Evolutionary conservation across 495 filamentous ascomycete genomes (phyloP).

Genomic region (Penicillium goetzii): DNA sequence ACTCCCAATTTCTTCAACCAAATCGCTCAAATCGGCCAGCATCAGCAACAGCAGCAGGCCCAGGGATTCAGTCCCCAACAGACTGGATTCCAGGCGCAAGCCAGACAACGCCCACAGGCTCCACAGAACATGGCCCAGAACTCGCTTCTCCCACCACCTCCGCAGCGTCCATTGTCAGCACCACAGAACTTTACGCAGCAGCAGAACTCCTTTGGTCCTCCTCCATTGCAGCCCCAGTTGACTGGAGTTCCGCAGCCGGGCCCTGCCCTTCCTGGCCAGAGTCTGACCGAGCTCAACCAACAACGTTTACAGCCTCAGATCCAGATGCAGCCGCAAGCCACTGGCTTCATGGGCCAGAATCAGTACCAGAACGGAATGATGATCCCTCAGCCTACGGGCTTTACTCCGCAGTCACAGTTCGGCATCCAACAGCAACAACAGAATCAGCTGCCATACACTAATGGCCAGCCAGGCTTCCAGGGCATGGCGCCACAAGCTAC

Average conservation of each 20-base stretch:
- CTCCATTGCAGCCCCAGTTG: slow-evolving; percentile 81
- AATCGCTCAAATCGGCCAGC: slow-evolving; percentile 45
- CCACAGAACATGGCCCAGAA: slow-evolving; percentile 65
- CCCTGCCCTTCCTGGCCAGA: slow-evolving; percentile 72
- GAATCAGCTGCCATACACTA: slow-evolving; percentile 21
- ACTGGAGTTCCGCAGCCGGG: slow-evolving; percentile 66
- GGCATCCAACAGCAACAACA: slow-evolving; percentile 56
- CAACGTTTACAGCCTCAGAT: slow-evolving; percentile 59
- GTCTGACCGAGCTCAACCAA: slow-evolving; percentile 70
- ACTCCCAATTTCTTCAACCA: slow-evolving; percentile 57
- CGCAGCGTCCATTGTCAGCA: slow-evolving; percentile 82
- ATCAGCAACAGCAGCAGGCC: slow-evolving; percentile 27
- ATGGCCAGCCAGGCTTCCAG: slow-evolving; percentile 52
- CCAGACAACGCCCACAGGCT: slow-evolving; percentile 74
- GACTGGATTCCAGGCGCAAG: slow-evolving; percentile 52
- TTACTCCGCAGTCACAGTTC: slow-evolving; percentile 53
- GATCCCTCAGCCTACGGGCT: slow-evolving; percentile 57
- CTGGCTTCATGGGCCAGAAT: slow-evolving; percentile 59
- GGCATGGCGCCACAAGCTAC: slow-evolving; percentile 67
- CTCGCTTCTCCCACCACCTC: slow-evolving; percentile 78
- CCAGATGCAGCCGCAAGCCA: slow-evolving; percentile 59
- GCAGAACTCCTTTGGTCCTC: slow-evolving; percentile 70
- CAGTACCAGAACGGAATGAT: slow-evolving; percentile 52
- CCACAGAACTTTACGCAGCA: slow-evolving; percentile 78
- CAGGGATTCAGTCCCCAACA: slow-evolving; percentile 44